Evolutionary conservation across 2,329 filamentous ascomycete genomes (phyloP).

Genomic region (Torrubiella hemipterigena): DNA sequence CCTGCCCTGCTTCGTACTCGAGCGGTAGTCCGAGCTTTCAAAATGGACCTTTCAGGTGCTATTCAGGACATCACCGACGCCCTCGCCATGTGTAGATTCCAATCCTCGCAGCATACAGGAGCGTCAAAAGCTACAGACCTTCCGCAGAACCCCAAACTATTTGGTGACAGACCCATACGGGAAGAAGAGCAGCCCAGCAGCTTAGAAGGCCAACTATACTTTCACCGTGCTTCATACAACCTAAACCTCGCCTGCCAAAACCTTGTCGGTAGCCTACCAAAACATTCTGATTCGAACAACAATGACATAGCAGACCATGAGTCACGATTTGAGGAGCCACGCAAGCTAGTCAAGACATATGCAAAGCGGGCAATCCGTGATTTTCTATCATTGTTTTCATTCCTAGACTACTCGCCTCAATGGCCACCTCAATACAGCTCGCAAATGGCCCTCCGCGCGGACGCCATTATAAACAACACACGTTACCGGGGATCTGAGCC

Average conservation of each 20-base stretch:
- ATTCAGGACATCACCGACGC: constrained; percentile 59
- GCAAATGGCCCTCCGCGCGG: constrained; percentile 44
- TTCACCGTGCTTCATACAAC: constrained; percentile 64
- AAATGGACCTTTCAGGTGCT: constrained; percentile 60
- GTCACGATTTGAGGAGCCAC: constrained; percentile 14
- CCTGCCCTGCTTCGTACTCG: constrained; percentile 59
- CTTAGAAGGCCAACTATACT: constrained; percentile 61
- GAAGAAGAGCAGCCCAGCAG: constrained; percentile 54
- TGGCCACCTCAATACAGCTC: constrained; percentile 47
- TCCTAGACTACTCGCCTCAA: constrained; percentile 70
- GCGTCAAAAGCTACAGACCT: constrained; percentile 39
- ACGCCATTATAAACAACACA: constrained; percentile 11
- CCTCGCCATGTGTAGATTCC: constrained; percentile 40
- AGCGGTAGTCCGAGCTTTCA: constrained; percentile 64
- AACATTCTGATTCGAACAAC: constrained; percentile 5
- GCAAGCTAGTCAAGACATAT: constrained; percentile 59
- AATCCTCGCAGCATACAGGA: constrained; percentile 37
- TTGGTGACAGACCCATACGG: constrained; percentile 12
- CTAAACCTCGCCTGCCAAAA: constrained; percentile 58
- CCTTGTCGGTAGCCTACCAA: constrained; percentile 21
- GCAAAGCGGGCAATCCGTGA: constrained; percentile 68
- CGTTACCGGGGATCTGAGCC: constrained; percentile 32
- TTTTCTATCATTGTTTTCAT: constrained; percentile 58
- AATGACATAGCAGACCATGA: constrained; percentile 1
- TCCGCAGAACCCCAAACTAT: constrained; percentile 6